A percentile compares a stretch with the other conserved stretches of the same genome.
These are phyloP conservation scores for Xylariaceae sp. DNA, from an alignment of 2,329 filamentous ascomycete genomes.

Conservation along the genomic window DNA sequence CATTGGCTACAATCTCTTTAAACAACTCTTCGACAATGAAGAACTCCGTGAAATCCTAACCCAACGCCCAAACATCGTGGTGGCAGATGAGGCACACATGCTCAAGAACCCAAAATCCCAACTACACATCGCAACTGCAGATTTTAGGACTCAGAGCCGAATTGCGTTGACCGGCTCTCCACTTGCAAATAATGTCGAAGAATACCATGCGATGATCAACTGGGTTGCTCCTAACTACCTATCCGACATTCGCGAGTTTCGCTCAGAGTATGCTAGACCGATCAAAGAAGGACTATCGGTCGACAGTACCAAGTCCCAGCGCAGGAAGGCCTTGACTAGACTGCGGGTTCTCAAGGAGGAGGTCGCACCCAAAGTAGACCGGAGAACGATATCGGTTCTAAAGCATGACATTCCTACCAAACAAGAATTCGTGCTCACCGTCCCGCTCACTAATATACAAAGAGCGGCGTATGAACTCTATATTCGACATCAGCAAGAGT, in stretches of 20 bases:
- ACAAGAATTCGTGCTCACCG: slow-evolving; percentile 77
- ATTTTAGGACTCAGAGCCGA: slow-evolving; percentile 68
- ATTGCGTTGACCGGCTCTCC: slow-evolving; percentile 89
- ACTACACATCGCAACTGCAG: slow-evolving; percentile 55
- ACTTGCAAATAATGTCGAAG: slow-evolving; percentile 78
- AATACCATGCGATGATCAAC: slow-evolving; percentile 86
- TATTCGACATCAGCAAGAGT: slow-evolving; percentile 33
- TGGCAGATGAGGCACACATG: slow-evolving; percentile 84
- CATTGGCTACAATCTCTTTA: slow-evolving; percentile 73
- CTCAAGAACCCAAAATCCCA: slow-evolving; percentile 68
- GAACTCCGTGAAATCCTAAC: slow-evolving; percentile 54
- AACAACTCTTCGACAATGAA: slow-evolving; percentile 37
- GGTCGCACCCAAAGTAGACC: slow-evolving; percentile 77
- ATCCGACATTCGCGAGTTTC: slow-evolving; percentile 70
- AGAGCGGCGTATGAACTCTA: slow-evolving; percentile 60
- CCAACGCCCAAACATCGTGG: slow-evolving; percentile 68
- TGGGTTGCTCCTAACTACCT: slow-evolving; percentile 84
- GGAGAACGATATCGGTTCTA: slow-evolving; percentile 68
- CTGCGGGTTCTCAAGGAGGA: slow-evolving; percentile 71
- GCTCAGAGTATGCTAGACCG: slow-evolving; percentile 67
- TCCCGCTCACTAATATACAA: slow-evolving; percentile 71
- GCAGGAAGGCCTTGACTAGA: slow-evolving; percentile 64
- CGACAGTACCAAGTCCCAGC: slow-evolving; percentile 62
- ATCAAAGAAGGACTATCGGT: slow-evolving; percentile 72
- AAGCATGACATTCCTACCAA: slow-evolving; percentile 72